Evolutionary conservation across 371 early-diverging fungal species (phyloP), one percentile per base, ranked within the genome.

Genomic region (Mucor circinelloides): DNA sequence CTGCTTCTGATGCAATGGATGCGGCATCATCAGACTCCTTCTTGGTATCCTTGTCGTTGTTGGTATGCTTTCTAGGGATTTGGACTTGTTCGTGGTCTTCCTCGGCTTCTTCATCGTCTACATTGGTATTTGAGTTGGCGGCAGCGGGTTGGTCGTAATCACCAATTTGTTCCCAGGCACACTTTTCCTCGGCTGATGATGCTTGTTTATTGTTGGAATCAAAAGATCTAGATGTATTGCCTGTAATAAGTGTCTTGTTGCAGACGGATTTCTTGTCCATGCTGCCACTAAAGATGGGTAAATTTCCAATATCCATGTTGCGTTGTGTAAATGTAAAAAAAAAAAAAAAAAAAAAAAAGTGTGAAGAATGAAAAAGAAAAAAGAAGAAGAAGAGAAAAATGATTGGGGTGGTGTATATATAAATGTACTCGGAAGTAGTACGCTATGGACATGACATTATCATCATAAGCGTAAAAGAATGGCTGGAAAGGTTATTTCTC

Each of bases 101-200:
- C 25, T 70, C 61, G 25, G 60, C 48, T 1, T 59, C 61, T 4
- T 36, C 42, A 19, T 46, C 46, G 5, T 42, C 46, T 10, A 36
- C 28, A 9, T 8, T 23, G 3, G 0, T 30, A 4, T n/a, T 56
- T n/a, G 7, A 46, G 42, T 28, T 28, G 32, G 25, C 6, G 17
- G 15, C 2, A 10, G 63, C 34, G 19, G 48, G 58, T 48, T 55
- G 50, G 5, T 70, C 66, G 32, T 70, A 70, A 48, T 70, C 70
- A 42, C 70, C 70, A 65, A 70, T 70, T 60, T 61, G 34, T 2
- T 66, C 66, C 70, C 70, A 70, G n/a, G 36, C 19, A 50, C 50
- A 60, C 48, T 50, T 55, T 13, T 28, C 12, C 27, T 23, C 44
- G 40, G 5, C 17, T 15, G 40, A 17, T 17, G 40, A 13, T 25